Conservation (phyloP, 805 yeast species). For the Schwanniomyces pseudopolymorphus region DNA sequence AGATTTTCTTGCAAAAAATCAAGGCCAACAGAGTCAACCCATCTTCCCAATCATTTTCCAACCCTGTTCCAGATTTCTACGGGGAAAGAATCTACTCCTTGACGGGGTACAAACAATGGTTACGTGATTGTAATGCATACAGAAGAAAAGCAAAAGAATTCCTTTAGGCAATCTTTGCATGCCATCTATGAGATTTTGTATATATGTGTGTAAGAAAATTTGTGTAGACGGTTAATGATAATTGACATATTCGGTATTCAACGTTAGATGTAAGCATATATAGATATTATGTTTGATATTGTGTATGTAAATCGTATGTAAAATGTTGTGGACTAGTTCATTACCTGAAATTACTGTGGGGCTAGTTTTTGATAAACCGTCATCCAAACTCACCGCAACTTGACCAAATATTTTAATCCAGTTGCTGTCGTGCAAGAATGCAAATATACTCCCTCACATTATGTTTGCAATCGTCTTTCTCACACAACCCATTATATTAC, state of each 20-base stretch:
- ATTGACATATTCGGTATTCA: neutral
- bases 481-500: neutral
- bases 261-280: no score
- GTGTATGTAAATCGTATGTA: no score
- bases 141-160: conserved; percentile 79
- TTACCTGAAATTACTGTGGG: neutral
- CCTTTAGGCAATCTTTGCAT: conserved; percentile 32
- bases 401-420: no score
- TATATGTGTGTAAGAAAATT: neutral
- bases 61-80: conserved; percentile 98
- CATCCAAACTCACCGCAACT: neutral
- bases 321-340: no score
- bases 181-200: neutral
- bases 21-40: conserved; percentile 88
- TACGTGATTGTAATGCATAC: conserved; percentile 91
- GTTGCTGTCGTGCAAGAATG: no score
- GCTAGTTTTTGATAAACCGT: neutral
- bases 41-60: conserved; percentile 80
- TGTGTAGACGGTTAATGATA: neutral
- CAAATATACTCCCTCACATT: no score
- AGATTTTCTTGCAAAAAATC: conserved; percentile 70
- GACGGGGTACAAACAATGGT: conserved; percentile 89
- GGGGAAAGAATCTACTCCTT: conserved; percentile 92
- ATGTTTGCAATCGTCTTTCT: neutral
- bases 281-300: no score